These are phyloP conservation scores for Malbranchea zuffiana DNA, from an alignment of 2,329 filamentous ascomycete genomes.

Conservation along the genomic window DNA sequence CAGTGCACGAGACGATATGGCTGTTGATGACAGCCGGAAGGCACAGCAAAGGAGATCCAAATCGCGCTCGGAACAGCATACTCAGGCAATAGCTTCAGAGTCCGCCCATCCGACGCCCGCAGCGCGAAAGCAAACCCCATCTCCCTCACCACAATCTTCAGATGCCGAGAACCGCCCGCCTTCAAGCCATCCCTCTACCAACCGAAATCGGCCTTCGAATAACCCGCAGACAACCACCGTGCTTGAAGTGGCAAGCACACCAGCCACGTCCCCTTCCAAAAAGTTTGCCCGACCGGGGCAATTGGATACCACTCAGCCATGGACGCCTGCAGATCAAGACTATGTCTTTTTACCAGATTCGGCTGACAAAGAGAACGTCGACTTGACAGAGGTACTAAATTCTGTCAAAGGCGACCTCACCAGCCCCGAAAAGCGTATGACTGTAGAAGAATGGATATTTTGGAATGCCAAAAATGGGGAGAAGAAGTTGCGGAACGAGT, in stretches of 20 bases:
- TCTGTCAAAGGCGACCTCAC: slow-evolving; percentile 51
- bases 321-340: slow-evolving; percentile 69
- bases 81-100: slow-evolving; percentile 5
- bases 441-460: slow-evolving; percentile 83
- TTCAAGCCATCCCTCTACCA: slow-evolving; percentile 49
- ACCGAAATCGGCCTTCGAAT: slow-evolving; percentile 26
- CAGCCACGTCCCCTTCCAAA: slow-evolving; percentile 49
- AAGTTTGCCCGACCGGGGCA: slow-evolving; percentile 41
- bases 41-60: neutral
- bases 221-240: slow-evolving; percentile 30
- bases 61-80: neutral
- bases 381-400: slow-evolving; percentile 40
- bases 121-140: slow-evolving; percentile 42
- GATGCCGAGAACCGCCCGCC: slow-evolving; percentile 72
- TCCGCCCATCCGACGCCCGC: slow-evolving; percentile 17
- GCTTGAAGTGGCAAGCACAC: slow-evolving; percentile 35
- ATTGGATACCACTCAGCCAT: slow-evolving; percentile 48
- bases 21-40: no score
- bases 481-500: slow-evolving; percentile 64
- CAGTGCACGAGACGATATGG: no score
- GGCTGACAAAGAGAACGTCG: slow-evolving; percentile 40
- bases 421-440: slow-evolving; percentile 76
- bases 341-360: slow-evolving; percentile 38
- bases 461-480: slow-evolving; percentile 73
- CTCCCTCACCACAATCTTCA: slow-evolving; percentile 61